Conservation (phyloP, 2,329 filamentous ascomycete genomes). For the Didymella sp. region DNA sequence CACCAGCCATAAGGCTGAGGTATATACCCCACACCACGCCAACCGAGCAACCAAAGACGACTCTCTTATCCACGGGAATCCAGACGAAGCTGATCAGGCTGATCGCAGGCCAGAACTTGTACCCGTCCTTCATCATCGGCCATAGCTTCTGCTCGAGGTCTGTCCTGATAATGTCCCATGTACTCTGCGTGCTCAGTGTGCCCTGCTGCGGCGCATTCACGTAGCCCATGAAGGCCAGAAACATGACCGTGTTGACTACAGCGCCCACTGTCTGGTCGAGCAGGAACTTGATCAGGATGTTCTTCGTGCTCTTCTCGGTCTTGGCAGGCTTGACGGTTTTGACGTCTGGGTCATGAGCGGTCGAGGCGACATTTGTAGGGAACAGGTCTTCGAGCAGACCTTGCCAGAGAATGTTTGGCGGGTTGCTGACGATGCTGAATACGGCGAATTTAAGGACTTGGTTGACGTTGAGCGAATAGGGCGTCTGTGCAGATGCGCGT, state of each 20-base stretch:
- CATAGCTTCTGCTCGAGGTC: slow-evolving; percentile 62
- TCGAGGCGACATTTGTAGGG: slow-evolving; percentile 63
- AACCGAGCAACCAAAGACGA: slow-evolving; percentile 73
- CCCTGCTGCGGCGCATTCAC: slow-evolving; percentile 38
- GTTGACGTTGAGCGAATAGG: slow-evolving; percentile 68
- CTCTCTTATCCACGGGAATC: slow-evolving; percentile 73
- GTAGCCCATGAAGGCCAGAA: slow-evolving; percentile 66
- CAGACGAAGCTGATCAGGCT: slow-evolving; percentile 74
- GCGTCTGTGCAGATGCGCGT: slow-evolving; percentile 53
- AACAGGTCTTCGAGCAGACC: slow-evolving; percentile 76
- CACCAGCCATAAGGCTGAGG: slow-evolving; percentile 66
- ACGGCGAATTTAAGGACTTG: slow-evolving; percentile 79
- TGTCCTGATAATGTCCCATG: slow-evolving; percentile 37
- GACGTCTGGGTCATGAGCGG: slow-evolving; percentile 30
- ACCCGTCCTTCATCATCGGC: slow-evolving; percentile 64
- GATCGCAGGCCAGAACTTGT: slow-evolving; percentile 75
- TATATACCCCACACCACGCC: slow-evolving; percentile 79
- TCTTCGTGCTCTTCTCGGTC: slow-evolving; percentile 60
- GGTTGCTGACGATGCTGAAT: slow-evolving; percentile 75
- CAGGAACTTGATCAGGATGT: slow-evolving; percentile 70
- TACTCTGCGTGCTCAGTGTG: slow-evolving; percentile 43
- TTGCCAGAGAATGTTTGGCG: slow-evolving; percentile 89
- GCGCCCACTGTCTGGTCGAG: slow-evolving; percentile 75
- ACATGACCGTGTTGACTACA: slow-evolving; percentile 69
- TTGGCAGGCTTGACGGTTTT: slow-evolving; percentile 36